A percentile compares a stretch with the other conserved stretches of the same genome.
Conservation (phyloP, 2,329 filamentous ascomycete genomes). For the Fusarium gaditjirri region DNA sequence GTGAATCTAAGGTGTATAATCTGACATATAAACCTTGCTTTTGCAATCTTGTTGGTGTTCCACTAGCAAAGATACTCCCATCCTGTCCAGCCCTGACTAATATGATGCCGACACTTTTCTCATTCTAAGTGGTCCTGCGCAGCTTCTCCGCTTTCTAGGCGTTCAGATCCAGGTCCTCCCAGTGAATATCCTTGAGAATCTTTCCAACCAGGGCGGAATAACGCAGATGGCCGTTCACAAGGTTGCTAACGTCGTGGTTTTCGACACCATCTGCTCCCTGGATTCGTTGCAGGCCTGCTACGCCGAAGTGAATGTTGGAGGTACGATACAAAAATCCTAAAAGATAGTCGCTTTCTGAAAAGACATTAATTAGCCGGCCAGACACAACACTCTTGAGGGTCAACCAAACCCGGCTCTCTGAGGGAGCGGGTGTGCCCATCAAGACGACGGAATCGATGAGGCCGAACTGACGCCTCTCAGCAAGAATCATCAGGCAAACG, state of each 20-base stretch:
- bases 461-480: conserved; percentile 84
- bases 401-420: conserved; percentile 78
- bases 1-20: conserved; percentile 34
- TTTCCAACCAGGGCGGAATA: conserved; percentile 75
- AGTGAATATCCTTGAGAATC: conserved; percentile 73
- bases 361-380: conserved; percentile 90
- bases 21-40: conserved; percentile 31
- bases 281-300: conserved; percentile 84
- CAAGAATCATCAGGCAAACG: conserved; percentile 81
- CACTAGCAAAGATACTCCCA: conserved; percentile 13
- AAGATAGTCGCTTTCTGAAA: conserved; percentile 86
- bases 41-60: conserved; percentile 1
- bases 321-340: conserved; percentile 89
- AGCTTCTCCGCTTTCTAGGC: conserved; percentile 43
- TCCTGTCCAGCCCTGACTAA: conserved; percentile 16
- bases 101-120: conserved; percentile 31
- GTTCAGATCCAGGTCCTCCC: conserved; percentile 69
- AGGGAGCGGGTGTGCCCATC: conserved; percentile 84
- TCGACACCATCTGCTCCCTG: conserved; percentile 73
- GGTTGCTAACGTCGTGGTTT: conserved; percentile 73
- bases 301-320: conserved; percentile 81
- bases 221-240: conserved; percentile 74
- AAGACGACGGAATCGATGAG: conserved; percentile 86
- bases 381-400: conserved; percentile 80
- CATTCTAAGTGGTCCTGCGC: conserved; percentile 33